Evolutionary conservation across 1,139 yeast genomes (phyloP).

Genomic region (Citeromyces siamensis): DNA sequence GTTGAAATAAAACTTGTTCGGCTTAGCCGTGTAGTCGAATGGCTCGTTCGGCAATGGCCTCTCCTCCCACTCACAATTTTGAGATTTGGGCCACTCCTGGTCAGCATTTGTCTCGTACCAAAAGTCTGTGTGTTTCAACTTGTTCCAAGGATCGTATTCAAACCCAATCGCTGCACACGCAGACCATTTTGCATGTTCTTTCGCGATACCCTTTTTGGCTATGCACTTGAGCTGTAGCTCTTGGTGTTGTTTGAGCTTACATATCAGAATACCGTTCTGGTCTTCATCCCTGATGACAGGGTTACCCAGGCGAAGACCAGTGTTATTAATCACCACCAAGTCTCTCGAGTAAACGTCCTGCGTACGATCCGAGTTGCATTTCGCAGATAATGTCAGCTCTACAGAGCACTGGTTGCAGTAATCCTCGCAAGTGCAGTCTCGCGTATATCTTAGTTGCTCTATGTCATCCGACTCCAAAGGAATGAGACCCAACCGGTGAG

Average conservation of each 20-base stretch:
- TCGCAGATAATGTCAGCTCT: conserved; percentile 69
- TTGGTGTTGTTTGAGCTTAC: conserved; percentile 89
- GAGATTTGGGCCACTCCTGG: conserved; percentile 86
- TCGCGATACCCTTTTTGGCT: conserved; percentile 96
- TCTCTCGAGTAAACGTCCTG: conserved; percentile 88
- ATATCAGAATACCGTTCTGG: conserved; percentile 74
- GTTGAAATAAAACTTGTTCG: conserved; percentile 71
- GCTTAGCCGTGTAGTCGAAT: conserved; percentile 78
- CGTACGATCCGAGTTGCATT: conserved; percentile 71
- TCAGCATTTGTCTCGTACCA: conserved; percentile 92
- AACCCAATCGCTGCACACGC: conserved; percentile 97
- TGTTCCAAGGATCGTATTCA: conserved; percentile 99
- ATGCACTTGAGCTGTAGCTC: conserved; percentile 82
- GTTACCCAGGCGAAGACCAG: conserved; percentile 45
- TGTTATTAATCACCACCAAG: conserved; percentile 38
- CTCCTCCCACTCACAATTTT: conserved; percentile 93
- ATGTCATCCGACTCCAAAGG: conserved; percentile 82
- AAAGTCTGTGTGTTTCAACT: conserved; percentile 85
- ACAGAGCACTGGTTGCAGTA: conserved; percentile 95
- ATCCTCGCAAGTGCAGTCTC: conserved; percentile 97
- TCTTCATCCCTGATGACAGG: conserved; percentile 77
- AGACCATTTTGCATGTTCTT: conserved; percentile 98
- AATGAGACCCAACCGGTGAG: conserved; percentile 86
- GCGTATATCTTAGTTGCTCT: conserved; percentile 65
- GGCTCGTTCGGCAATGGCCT: conserved; percentile 82